Conservation (phyloP, 345 rosid genomes). For the Salix caprea region DNA sequence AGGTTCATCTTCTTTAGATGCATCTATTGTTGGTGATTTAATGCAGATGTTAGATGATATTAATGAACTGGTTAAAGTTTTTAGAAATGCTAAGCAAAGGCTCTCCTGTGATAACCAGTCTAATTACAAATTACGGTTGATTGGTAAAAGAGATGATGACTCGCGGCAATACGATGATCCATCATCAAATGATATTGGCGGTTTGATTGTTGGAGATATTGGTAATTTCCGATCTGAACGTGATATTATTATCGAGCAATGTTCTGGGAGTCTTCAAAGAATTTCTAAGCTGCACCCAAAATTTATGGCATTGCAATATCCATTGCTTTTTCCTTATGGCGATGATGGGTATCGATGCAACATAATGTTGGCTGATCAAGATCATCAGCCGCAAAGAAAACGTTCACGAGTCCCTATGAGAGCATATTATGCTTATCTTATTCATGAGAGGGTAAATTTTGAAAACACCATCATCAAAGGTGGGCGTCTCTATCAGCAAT, state of each 20-base stretch:
- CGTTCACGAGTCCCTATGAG: neutral
- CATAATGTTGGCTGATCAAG: neutral
- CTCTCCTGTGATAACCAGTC: no score
- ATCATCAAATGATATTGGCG: neutral
- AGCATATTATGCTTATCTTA: neutral
- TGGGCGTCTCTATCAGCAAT: neutral
- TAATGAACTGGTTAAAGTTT: no score
- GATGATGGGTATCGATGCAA: neutral
- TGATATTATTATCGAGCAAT: neutral
- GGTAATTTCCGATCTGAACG: neutral
- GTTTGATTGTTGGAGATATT: neutral
- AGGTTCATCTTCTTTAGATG: no score
- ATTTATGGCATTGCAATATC: neutral
- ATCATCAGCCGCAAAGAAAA: neutral
- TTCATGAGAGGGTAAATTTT: neutral
- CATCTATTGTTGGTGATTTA: no score
- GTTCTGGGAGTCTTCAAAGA: neutral
- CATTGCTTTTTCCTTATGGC: neutral
- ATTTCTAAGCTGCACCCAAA: neutral
- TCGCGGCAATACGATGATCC: no score
- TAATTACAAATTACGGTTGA: no score
- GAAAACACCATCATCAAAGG: neutral
- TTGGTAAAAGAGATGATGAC: no score
- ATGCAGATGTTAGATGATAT: no score
- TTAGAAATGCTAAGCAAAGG: no score